phyloP scores from a whole-genome alignment of 2,329 filamentous ascomycete species.

The Trichoderma brevicompactum region DNA sequence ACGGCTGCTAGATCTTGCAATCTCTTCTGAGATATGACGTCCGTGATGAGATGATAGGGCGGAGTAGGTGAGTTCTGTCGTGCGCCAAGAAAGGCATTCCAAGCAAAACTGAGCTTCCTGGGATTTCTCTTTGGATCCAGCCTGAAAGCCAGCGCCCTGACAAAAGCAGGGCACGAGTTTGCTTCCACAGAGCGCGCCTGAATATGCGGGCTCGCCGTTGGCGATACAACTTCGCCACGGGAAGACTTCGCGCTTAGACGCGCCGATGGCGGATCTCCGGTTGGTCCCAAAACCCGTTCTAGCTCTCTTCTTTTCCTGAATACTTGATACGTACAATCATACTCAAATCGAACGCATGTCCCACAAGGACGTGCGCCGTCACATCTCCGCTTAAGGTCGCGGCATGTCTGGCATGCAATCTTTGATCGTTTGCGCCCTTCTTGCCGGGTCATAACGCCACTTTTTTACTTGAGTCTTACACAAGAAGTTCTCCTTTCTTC shows the following conservation, averaged over 20 bases:
- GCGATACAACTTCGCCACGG: neutral
- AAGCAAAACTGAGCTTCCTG: constrained; percentile 13
- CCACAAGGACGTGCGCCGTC: constrained; percentile 18
- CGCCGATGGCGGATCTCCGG: neutral
- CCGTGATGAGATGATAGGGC: neutral
- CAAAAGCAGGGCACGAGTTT: constrained; percentile 18
- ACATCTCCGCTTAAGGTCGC: constrained; percentile 15
- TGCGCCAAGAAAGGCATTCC: constrained; percentile 22
- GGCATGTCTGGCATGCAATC: constrained; percentile 16
- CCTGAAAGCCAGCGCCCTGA: neutral
- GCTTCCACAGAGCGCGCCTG: constrained; percentile 18
- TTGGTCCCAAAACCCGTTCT: neutral
- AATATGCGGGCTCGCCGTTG: neutral
- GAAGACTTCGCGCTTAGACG: neutral
- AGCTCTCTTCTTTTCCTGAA: constrained; percentile 4
- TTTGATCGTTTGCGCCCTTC: constrained; percentile 20
- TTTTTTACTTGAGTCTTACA: no score
- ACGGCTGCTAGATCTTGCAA: neutral
- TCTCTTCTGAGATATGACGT: neutral
- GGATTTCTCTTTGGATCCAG: constrained; percentile 17
- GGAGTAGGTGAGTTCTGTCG: neutral
- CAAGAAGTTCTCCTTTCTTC: no score
- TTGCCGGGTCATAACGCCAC: neutral
- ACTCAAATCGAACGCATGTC: constrained; percentile 19
- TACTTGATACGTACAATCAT: constrained; percentile 9